Evolutionary conservation across 2,329 filamentous ascomycete species (phyloP).

Genomic region (Simplicillium aogashimaense): DNA sequence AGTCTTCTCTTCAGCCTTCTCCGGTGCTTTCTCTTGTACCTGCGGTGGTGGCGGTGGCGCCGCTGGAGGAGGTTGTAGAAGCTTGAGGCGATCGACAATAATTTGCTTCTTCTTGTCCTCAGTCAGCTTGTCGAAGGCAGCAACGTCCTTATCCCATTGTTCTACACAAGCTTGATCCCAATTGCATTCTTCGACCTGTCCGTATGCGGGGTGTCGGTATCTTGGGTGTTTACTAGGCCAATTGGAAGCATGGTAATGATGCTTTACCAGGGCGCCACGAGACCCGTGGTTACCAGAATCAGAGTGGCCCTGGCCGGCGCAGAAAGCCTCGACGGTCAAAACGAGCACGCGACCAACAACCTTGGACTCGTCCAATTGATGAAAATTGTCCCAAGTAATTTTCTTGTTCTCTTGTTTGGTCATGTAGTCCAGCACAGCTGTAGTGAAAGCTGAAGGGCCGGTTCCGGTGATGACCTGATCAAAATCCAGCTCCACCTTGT

Average conservation of each 20-base stretch:
- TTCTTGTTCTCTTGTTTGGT: conserved; percentile 25
- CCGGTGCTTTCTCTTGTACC: no score
- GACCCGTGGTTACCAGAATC: conserved; percentile 62
- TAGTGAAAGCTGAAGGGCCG: conserved; percentile 60
- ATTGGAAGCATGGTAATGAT: conserved; percentile 65
- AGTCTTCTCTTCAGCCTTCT: no score
- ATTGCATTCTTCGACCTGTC: conserved; percentile 62
- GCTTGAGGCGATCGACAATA: conserved; percentile 22
- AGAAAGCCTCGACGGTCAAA: conserved; percentile 62
- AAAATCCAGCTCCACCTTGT: conserved; percentile 56
- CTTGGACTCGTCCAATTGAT: conserved; percentile 56
- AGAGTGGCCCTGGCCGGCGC: conserved; percentile 63
- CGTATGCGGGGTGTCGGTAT: conserved; percentile 58
- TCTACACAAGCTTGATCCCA: conserved; percentile 56
- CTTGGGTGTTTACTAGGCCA: conserved; percentile 60
- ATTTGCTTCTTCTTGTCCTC: conserved; percentile 48
- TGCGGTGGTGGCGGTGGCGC: no score
- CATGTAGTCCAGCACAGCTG: conserved; percentile 56
- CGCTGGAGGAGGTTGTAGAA: background rate
- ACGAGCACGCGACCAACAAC: conserved; percentile 55
- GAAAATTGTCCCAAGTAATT: conserved; percentile 55
- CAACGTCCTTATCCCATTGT: conserved; percentile 56
- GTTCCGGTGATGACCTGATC: conserved; percentile 67
- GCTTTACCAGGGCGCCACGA: conserved; percentile 56
- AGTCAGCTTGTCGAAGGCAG: conserved; percentile 46